Conservation (phyloP, 805 yeast genomes). For the Yamadazyma sp. region DNA sequence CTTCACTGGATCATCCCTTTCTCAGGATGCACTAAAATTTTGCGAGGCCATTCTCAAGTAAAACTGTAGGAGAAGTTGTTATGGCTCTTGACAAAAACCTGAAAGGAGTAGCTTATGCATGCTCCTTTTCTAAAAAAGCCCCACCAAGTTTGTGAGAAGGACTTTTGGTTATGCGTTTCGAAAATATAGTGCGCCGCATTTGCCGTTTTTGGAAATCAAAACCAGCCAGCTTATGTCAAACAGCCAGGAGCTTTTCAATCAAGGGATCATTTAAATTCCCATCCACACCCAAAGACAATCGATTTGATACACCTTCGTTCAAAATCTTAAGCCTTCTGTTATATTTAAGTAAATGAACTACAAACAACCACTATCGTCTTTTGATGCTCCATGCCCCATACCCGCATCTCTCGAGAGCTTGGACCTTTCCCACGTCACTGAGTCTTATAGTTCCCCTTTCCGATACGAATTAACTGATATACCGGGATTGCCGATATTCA, state of each 20-base stretch:
- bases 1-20: too few relatives aligned
- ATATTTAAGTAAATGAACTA: constrained; percentile 4
- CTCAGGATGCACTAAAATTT: too few relatives aligned
- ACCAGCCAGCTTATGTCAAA: constrained; percentile 8
- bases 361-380: constrained; percentile 23
- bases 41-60: too few relatives aligned
- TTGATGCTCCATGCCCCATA: constrained; percentile 25
- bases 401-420: constrained; percentile 23
- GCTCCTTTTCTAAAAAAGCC: too few relatives aligned
- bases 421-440: constrained; percentile 30
- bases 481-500: constrained; percentile 22
- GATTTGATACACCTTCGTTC: too few relatives aligned
- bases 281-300: not conserved
- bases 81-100: too few relatives aligned
- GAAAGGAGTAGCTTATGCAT: too few relatives aligned
- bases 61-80: too few relatives aligned
- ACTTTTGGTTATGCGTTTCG: not conserved
- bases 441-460: constrained; percentile 26
- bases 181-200: constrained; percentile 13
- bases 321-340: too few relatives aligned
- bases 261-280: constrained; percentile 3
- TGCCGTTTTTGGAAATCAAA: constrained; percentile 9
- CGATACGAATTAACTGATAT: constrained; percentile 23
- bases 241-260: not conserved
- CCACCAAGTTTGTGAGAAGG: not conserved